These are phyloP conservation scores for Carex arenaria DNA, from an alignment of 202 grass and related monocot species.

Conservation along the genomic window DNA sequence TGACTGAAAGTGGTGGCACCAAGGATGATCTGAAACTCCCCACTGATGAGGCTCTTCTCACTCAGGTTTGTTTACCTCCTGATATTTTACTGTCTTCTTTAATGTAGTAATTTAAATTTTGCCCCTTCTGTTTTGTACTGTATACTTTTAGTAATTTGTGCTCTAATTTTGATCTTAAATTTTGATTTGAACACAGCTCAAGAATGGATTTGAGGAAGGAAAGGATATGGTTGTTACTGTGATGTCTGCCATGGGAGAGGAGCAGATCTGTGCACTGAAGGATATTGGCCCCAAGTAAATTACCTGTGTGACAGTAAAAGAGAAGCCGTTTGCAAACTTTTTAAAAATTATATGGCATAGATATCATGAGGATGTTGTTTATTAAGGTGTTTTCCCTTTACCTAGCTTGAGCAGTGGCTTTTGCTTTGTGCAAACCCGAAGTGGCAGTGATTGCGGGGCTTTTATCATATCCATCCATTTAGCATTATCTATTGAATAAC, in stretches of 20 bases:
- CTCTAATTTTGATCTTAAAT: background rate
- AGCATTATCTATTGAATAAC: constrained; percentile 22
- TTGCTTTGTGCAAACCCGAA: constrained; percentile 19
- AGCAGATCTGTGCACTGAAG: constrained; percentile 74
- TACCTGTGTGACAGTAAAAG: constrained; percentile 11
- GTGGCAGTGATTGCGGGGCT: constrained; percentile 59
- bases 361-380: constrained; percentile 20
- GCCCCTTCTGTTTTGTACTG: background rate
- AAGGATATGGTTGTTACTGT: constrained; percentile 76
- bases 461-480: constrained; percentile 28
- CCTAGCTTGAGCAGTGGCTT: constrained; percentile 40
- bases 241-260: constrained; percentile 82
- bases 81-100: constrained; percentile 9
- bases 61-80: constrained; percentile 44
- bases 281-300: constrained; percentile 72
- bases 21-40: constrained; percentile 97
- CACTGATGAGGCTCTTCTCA: constrained; percentile 69
- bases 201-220: constrained; percentile 51
- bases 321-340: constrained; percentile 19
- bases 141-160: background rate
- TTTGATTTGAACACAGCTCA: constrained; percentile 43
- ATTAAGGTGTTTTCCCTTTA: constrained; percentile 29
- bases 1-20: constrained; percentile 72
- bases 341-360: constrained; percentile 18
- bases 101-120: background rate